These are phyloP conservation scores for Polytrichum formosum DNA, from an alignment of 225 moss, liverwort and hornwort species.

Conservation along the genomic window DNA sequence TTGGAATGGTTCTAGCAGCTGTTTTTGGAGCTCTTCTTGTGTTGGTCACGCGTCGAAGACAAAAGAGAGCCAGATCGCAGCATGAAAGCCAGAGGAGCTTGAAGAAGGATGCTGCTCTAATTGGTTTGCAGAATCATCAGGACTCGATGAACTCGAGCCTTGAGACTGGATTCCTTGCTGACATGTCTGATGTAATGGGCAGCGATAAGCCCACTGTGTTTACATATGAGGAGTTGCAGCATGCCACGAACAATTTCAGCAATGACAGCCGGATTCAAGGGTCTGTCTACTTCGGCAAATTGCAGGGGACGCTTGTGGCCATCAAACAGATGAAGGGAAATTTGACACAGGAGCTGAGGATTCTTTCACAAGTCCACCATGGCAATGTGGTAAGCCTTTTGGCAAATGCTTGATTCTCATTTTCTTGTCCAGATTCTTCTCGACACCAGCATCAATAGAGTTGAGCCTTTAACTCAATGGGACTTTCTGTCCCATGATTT, in stretches of 20 bases:
- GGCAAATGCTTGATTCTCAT: background rate
- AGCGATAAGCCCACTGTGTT: conserved; percentile 56
- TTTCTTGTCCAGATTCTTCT: background rate
- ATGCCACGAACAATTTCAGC: conserved; percentile 49
- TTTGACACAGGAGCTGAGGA: conserved; percentile 67
- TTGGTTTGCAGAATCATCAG: background rate
- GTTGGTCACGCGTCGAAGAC: background rate
- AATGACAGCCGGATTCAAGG: conserved; percentile 45
- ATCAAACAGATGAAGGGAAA: conserved; percentile 84
- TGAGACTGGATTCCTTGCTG: conserved; percentile 32
- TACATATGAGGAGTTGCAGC: conserved; percentile 46
- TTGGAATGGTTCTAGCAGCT: conserved; percentile 24
- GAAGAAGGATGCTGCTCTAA: background rate
- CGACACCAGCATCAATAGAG: background rate
- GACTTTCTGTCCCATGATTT: no score
- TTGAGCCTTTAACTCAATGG: background rate
- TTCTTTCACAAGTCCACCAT: conserved; percentile 79
- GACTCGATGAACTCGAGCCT: conserved; percentile 1
- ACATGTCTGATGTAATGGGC: conserved; percentile 57
- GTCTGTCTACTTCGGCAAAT: conserved; percentile 57
- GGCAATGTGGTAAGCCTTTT: conserved; percentile 50
- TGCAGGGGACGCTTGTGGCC: conserved; percentile 50
- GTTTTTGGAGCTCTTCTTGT: conserved; percentile 21
- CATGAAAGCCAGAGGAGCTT: conserved; percentile 3
- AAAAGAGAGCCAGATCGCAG: background rate